A percentile compares a stretch with the other conserved stretches of the same genome.
These are phyloP conservation scores for Botryotinia narcissicola DNA, from an alignment of 2,329 filamentous ascomycete genomes.

Conservation along the genomic window DNA sequence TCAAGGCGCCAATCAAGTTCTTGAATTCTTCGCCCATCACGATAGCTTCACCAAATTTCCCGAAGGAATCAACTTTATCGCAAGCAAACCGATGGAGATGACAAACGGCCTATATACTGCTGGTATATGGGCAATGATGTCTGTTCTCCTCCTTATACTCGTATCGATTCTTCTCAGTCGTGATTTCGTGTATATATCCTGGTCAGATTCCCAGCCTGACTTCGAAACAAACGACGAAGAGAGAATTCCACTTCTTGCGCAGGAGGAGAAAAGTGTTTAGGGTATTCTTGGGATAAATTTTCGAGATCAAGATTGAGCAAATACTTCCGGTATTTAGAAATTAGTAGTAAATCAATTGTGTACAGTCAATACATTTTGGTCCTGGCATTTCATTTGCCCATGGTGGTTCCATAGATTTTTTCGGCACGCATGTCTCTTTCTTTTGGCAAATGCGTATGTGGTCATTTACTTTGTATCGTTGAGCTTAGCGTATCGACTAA, in stretches of 20 bases:
- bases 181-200: rapidly evolving
- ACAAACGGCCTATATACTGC: neutral
- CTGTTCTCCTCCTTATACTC: neutral
- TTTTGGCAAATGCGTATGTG: neutral
- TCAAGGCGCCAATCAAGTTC: neutral
- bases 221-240: neutral
- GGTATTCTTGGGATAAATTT: neutral
- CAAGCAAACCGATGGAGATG: neutral
- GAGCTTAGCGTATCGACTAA: neutral
- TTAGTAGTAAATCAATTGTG: neutral
- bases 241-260: neutral
- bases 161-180: neutral
- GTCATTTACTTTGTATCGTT: too few relatives aligned
- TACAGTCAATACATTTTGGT: neutral
- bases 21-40: neutral
- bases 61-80: neutral
- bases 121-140: neutral
- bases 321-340: neutral
- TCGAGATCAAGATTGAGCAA: neutral
- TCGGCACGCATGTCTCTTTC: too few relatives aligned
- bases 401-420: neutral
- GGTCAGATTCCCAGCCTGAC: rapidly evolving
- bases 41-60: neutral
- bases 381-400: neutral
- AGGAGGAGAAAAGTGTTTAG: neutral